Conservation (phyloP, 2,329 filamentous ascomycete genomes). For the Xylariaceae sp. region DNA sequence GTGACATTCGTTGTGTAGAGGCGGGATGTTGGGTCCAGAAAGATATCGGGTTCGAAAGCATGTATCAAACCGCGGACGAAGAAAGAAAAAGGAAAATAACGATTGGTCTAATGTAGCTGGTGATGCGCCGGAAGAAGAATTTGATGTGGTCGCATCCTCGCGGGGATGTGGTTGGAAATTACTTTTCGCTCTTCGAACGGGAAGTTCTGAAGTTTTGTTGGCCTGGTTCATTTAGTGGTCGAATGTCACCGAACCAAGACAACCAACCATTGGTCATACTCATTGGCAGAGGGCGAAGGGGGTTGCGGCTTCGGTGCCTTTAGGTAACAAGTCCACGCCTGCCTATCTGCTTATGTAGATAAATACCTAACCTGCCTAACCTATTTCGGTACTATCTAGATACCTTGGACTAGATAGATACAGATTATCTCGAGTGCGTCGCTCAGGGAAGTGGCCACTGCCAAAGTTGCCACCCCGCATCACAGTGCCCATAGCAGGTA, state of each 20-base stretch:
- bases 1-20: neutral
- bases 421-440: too few relatives aligned
- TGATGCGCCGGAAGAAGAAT: neutral
- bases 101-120: neutral
- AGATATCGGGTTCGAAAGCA: neutral
- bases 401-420: too few relatives aligned
- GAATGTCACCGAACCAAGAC: conserved; percentile 8
- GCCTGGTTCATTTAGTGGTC: neutral
- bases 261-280: too few relatives aligned
- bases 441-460: too few relatives aligned
- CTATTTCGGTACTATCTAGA: too few relatives aligned
- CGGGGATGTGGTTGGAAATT: neutral
- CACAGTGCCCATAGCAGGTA: too few relatives aligned
- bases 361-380: neutral
- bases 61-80: neutral
- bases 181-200: neutral
- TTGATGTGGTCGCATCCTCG: conserved; percentile 4
- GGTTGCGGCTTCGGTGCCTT: neutral
- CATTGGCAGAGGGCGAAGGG: neutral
- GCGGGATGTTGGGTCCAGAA: neutral
- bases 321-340: too few relatives aligned
- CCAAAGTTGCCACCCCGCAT: too few relatives aligned
- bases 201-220: conserved; percentile 1
- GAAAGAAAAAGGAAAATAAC: neutral
- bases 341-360: neutral